Conservation (phyloP, 371 early-diverging fungal species). For the Spraguea lophii region DNA sequence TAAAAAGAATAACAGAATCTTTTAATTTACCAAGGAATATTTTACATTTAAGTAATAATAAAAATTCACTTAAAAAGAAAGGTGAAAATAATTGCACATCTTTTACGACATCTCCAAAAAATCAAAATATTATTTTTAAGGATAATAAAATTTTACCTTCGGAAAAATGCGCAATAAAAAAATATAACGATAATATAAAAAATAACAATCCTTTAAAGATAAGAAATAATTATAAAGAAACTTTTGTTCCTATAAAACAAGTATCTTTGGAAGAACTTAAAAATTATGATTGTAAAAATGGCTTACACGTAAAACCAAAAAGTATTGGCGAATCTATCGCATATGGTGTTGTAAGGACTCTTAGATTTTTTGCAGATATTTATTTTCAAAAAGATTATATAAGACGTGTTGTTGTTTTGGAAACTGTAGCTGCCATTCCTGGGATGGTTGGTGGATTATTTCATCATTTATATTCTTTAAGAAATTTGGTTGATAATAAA, state of each 20-base stretch:
- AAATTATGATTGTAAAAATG: conserved; percentile 12
- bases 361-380: conserved; percentile 54
- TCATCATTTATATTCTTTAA: conserved; percentile 59
- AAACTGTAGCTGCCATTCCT: conserved; percentile 65
- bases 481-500: conserved; percentile 58
- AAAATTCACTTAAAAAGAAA: too few relatives aligned
- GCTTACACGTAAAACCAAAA: conserved; percentile 44
- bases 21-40: too few relatives aligned
- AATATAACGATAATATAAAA: too few relatives aligned
- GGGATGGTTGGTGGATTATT: conserved; percentile 69
- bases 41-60: too few relatives aligned
- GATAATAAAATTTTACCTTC: too few relatives aligned
- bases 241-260: neutral
- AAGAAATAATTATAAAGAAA: too few relatives aligned
- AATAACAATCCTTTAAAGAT: too few relatives aligned
- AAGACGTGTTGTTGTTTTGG: conserved; percentile 60
- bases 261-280: conserved; percentile 4
- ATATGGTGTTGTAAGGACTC: conserved; percentile 50
- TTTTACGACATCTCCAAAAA: too few relatives aligned
- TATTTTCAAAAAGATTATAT: conserved; percentile 59
- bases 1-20: too few relatives aligned
- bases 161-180: too few relatives aligned
- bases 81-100: too few relatives aligned
- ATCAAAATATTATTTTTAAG: too few relatives aligned
- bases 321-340: conserved; percentile 52